Evolutionary conservation across 768 basidiomycete genomes (phyloP), one percentile per base, ranked within the genome.

Genomic region (Termitomyces eurrhizus): DNA sequence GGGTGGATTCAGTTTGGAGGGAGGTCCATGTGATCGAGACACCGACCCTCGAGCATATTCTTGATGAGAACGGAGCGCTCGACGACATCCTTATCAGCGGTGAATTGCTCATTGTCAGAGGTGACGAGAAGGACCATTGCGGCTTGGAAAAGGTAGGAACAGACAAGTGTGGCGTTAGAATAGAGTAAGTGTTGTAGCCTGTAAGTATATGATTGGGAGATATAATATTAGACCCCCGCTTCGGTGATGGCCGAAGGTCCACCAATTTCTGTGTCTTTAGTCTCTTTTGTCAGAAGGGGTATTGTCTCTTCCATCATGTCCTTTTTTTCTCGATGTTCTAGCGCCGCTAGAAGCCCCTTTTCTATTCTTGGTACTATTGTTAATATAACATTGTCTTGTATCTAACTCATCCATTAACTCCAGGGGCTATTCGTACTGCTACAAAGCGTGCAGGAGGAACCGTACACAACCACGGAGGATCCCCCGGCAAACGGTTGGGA

Each of bases 361-460:
- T 82, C 85, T 35, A 45, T 73, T 49, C 65, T 80, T 50, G 75
- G 79, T 81, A 64, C 36, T 39, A 61, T 64, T 45, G 60, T 58
- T 36, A 44, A 58, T 29, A 9, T 36, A 46, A 57, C 29, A 18
- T 45, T 7, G 32, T 46, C 21, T 36, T 36, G 12, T 59, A 54
- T 61, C 49, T 12, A 36, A 24, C 35, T 57, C 26, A 52, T 29
- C 9, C 24, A 24, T 50, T 50, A 81, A 74, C 37, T 7, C 58
- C 75, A 68, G 87, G 88, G 35, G 84, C 94, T 46, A 79, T 96
- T 52, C 88, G 96, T 70, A 96, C 90, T 13, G 95, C 97, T 39
- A 98, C 97, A 59, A 99, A 99, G 75, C 87, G 93, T 46, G 96
- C 95, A 49, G 96, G 95, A 67, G 97, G 97, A 44, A 92, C 90